Evolutionary conservation across 2,329 filamentous ascomycete species (phyloP).

Genomic region (Pseudocercospora pini-densiflorae): DNA sequence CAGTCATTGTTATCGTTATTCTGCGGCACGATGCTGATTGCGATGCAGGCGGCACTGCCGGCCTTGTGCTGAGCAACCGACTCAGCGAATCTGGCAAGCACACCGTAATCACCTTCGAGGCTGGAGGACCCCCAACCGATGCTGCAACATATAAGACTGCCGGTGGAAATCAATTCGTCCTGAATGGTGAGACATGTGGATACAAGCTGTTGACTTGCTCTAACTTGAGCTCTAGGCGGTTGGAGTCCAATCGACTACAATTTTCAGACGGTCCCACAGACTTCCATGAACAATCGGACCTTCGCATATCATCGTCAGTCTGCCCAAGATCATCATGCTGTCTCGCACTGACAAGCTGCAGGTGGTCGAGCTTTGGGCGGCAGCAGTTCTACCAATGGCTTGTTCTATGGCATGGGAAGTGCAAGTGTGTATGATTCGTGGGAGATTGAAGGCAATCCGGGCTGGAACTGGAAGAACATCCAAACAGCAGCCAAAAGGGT

Average conservation of each 20-base stretch:
- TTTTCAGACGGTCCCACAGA: constrained; percentile 22
- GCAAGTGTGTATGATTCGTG: constrained; percentile 19
- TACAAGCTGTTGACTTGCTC: background rate
- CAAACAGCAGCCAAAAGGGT: constrained; percentile 19
- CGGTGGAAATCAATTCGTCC: constrained; percentile 24
- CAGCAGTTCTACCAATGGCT: constrained; percentile 24
- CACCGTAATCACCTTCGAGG: constrained; percentile 25
- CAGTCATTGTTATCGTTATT: background rate
- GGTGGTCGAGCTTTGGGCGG: constrained; percentile 25
- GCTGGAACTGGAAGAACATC: constrained; percentile 23
- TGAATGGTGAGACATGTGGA: constrained; percentile 14
- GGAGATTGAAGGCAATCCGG: constrained; percentile 24
- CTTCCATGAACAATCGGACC: constrained; percentile 25
- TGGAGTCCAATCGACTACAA: constrained; percentile 27
- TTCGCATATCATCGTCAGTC: constrained; percentile 23
- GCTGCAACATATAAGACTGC: constrained; percentile 20
- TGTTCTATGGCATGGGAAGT: constrained; percentile 24
- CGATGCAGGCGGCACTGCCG: constrained; percentile 25
- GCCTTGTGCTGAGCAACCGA: constrained; percentile 28
- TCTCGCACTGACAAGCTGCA: background rate
- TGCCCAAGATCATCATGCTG: background rate
- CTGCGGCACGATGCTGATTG: background rate
- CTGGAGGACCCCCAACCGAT: constrained; percentile 23
- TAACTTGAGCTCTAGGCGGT: background rate
- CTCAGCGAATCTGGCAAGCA: constrained; percentile 26